Percentiles rank a stretch among this genome's conserved stretches.
phyloP scores from a whole-genome alignment of 202 grass and related monocot species.

The Schoenoplectus tabernaemontani region DNA sequence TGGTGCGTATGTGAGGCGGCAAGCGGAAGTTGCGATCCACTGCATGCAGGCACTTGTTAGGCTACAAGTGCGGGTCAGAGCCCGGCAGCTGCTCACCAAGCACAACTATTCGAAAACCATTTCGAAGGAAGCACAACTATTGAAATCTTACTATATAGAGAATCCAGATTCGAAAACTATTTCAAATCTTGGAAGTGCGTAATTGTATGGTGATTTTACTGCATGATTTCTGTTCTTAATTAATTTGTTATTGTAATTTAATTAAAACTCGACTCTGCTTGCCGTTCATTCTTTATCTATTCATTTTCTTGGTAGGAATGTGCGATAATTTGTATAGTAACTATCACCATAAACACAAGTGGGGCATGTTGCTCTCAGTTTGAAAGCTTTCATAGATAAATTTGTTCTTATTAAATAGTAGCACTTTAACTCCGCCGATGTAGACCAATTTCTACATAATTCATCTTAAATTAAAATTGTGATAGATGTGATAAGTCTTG shows the following conservation, averaged over 20 bases:
- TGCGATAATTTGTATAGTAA: not conserved
- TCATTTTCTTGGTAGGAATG: conserved; percentile 8
- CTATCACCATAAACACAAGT: not conserved
- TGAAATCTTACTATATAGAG: conserved; percentile 22
- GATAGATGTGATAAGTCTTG: no score
- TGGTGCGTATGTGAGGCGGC: conserved; percentile 65
- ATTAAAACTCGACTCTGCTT: not conserved
- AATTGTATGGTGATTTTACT: not conserved
- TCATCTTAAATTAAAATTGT: no score
- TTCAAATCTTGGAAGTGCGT: not conserved
- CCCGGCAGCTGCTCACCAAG: conserved; percentile 41
- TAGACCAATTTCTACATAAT: no score
- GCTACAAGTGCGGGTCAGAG: conserved; percentile 65
- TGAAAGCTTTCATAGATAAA: no score
- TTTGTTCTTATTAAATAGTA: no score
- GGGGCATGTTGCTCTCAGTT: not conserved
- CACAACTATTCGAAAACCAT: no score
- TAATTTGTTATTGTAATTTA: conserved; percentile 7
- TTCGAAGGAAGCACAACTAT: conserved; percentile 31
- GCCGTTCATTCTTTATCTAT: conserved; percentile 7
- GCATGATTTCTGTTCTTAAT: not conserved
- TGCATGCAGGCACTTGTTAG: conserved; percentile 89
- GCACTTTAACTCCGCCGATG: no score
- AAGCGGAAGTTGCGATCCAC: conserved; percentile 57
- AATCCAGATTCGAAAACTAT: not conserved